Evolutionary conservation across 495 filamentous ascomycete genomes (phyloP).

Genomic region (Penicillium egyptiacum): DNA sequence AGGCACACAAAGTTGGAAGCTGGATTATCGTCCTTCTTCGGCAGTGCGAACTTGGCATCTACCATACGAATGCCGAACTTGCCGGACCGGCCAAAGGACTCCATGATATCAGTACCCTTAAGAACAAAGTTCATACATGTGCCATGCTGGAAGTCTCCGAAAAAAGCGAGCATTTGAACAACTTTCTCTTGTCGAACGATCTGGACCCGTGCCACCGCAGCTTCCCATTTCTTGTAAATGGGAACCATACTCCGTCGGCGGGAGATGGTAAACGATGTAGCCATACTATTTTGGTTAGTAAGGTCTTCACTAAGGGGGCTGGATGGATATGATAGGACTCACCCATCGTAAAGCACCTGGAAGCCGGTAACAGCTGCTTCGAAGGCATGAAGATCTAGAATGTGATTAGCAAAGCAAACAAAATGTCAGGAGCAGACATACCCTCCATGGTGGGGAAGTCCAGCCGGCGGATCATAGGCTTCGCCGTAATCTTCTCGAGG

Average conservation of each 20-base stretch:
- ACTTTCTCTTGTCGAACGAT: slow-evolving; percentile 71
- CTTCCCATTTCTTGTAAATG: slow-evolving; percentile 88
- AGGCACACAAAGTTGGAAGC: slow-evolving; percentile 72
- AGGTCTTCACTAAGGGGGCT: not conserved
- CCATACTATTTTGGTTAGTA: slow-evolving; percentile 44
- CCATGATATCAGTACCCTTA: slow-evolving; percentile 76
- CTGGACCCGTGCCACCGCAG: slow-evolving; percentile 70
- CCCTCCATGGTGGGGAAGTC: slow-evolving; percentile 44
- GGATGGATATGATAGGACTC: slow-evolving; percentile 15
- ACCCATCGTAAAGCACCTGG: slow-evolving; percentile 70
- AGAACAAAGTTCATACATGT: slow-evolving; percentile 84
- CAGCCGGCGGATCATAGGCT: slow-evolving; percentile 43
- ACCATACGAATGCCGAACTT: slow-evolving; percentile 71
- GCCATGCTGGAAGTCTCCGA: slow-evolving; percentile 74
- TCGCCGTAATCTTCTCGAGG: slow-evolving; percentile 43
- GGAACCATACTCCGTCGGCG: slow-evolving; percentile 86
- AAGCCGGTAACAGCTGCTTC: slow-evolving; percentile 77
- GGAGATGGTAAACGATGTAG: slow-evolving; percentile 72
- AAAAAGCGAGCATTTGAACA: slow-evolving; percentile 76
- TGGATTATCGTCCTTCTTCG: slow-evolving; percentile 58
- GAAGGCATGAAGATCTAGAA: slow-evolving; percentile 69
- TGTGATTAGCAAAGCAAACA: slow-evolving; percentile 32
- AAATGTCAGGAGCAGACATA: slow-evolving; percentile 19
- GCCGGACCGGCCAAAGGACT: slow-evolving; percentile 64
- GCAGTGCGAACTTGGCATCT: slow-evolving; percentile 87